These are phyloP conservation scores for Gynochthodes officinalis DNA, from an alignment of 257 asterid species.

Conservation along the genomic window DNA sequence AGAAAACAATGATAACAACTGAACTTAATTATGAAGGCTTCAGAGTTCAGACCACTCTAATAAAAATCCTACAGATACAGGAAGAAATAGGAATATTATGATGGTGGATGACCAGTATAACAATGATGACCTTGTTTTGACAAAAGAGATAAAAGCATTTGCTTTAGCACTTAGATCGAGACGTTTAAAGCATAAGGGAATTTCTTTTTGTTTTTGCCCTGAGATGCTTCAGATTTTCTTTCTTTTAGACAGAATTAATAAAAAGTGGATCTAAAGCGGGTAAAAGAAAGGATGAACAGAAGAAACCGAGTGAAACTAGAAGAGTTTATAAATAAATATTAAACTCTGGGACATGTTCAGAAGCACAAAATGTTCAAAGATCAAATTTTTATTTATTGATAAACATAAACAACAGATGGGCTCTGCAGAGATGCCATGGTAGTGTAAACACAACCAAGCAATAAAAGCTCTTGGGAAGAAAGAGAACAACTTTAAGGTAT, in stretches of 20 bases:
- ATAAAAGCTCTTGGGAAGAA: background rate
- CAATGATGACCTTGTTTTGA: slow-evolving; percentile 36
- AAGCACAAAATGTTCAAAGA: slow-evolving; percentile 10
- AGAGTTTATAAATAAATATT: slow-evolving; percentile 12
- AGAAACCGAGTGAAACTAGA: slow-evolving; percentile 15
- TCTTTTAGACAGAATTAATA: slow-evolving; percentile 9
- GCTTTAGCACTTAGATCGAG: slow-evolving; percentile 56
- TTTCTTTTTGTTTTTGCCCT: slow-evolving; percentile 37
- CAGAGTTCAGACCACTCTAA: slow-evolving; percentile 12
- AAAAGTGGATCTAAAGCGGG: slow-evolving; percentile 35
- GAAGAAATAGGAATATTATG: slow-evolving; percentile 34
- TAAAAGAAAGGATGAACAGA: slow-evolving; percentile 25
- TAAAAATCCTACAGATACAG: slow-evolving; percentile 22
- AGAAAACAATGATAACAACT: slow-evolving; percentile 11
- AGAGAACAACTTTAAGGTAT: background rate
- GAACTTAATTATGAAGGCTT: slow-evolving; percentile 3
- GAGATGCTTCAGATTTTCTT: slow-evolving; percentile 14
- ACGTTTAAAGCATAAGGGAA: slow-evolving; percentile 32
- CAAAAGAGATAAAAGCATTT: slow-evolving; percentile 33
- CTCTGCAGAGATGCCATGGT: slow-evolving; percentile 4
- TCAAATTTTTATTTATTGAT: background rate
- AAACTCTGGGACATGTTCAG: slow-evolving; percentile 1
- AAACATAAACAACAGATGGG: background rate
- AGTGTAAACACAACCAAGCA: background rate
- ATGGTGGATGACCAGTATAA: slow-evolving; percentile 23